Percentiles rank a stretch among this genome's conserved stretches.
phyloP scores from a whole-genome alignment of 2,329 filamentous ascomycete species.

The Plenodomus tracheiphilus region DNA sequence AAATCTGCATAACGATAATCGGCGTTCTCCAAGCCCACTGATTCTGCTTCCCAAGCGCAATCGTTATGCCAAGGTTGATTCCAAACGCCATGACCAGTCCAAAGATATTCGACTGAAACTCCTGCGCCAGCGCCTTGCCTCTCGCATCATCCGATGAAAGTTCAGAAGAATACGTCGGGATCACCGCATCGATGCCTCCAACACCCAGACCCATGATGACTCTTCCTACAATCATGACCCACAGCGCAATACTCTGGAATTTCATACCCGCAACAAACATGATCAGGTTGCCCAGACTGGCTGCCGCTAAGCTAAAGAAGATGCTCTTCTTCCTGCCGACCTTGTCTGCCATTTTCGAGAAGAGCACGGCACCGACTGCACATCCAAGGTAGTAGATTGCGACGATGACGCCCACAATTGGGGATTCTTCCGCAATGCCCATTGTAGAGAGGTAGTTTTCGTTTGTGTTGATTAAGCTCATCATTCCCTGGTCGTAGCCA shows the following conservation, averaged over 20 bases:
- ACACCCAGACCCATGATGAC: constrained; percentile 61
- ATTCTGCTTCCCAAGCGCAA: constrained; percentile 57
- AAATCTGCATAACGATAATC: constrained; percentile 64
- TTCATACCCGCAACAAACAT: constrained; percentile 63
- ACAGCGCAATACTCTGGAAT: constrained; percentile 46
- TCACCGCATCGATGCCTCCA: constrained; percentile 63
- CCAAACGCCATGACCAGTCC: constrained; percentile 64
- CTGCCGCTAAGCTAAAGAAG: constrained; percentile 58
- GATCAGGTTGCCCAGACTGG: constrained; percentile 60
- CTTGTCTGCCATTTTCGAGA: constrained; percentile 59
- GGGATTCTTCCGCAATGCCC: constrained; percentile 55
- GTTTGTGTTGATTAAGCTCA: constrained; percentile 59
- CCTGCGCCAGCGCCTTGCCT: constrained; percentile 62
- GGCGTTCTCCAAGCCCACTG: constrained; percentile 66
- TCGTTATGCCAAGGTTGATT: constrained; percentile 61
- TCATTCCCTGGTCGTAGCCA: constrained; percentile 57
- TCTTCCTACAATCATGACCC: constrained; percentile 55
- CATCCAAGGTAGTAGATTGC: constrained; percentile 67
- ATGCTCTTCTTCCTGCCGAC: constrained; percentile 60
- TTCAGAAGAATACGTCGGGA: constrained; percentile 63
- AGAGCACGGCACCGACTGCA: constrained; percentile 59
- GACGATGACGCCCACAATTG: constrained; percentile 63
- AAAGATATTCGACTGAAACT: constrained; percentile 68
- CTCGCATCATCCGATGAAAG: constrained; percentile 60
- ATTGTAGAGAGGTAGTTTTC: constrained; percentile 61